Evolutionary conservation across 2,329 filamentous ascomycete genomes (phyloP), one percentile per base, ranked within the genome.

Genomic region (Aspergillus ibericus): DNA sequence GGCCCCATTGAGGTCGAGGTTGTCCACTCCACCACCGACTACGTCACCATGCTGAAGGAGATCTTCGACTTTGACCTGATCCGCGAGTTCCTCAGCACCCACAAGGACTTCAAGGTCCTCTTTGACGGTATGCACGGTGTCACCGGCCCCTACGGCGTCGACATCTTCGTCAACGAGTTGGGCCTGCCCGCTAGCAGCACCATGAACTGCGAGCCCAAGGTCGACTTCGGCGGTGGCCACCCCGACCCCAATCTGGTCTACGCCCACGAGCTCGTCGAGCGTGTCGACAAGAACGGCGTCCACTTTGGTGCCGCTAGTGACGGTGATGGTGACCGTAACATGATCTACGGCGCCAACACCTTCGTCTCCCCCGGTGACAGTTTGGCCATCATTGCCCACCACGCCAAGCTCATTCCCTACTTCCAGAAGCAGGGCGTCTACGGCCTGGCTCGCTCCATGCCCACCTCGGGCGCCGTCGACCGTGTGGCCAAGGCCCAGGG

Each of bases 51-150:
- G 90, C 85, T 99, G 77, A 97, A 97, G 85, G 91, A 95, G 66
- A 99, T 98, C 78, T 99, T 99, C 77, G 93, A 99, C 79, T 99
- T 99, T 74, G 86, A 91, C 72, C 82, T 96, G 66, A 99, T 99
- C 84, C 93, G 92, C 82, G 88, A 88, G 69, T 99, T 98, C 84
- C 91, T 99, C 76, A 83, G 86, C 69, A 81, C 86, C 60, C 90
- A 98, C 81, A 82, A 88, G 47, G 90, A 96, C 78, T 99, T 98
- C 85, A 96, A 96, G 82, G 87, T 99, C 50, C 87, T 99, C 62
- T 99, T 99, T 69, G 95, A 99, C 72, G 95, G 88, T 60, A 87
- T 99, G 59, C 89, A 90, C 75, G 95, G 95, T 77, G 95, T 99
- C 67, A 99, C 95, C 54, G 95, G 95, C 42, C 91, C 92, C 27